These are phyloP conservation scores for Neoboletus brunneissimus DNA, from an alignment of 768 basidiomycete species.

Conservation along the genomic window DNA sequence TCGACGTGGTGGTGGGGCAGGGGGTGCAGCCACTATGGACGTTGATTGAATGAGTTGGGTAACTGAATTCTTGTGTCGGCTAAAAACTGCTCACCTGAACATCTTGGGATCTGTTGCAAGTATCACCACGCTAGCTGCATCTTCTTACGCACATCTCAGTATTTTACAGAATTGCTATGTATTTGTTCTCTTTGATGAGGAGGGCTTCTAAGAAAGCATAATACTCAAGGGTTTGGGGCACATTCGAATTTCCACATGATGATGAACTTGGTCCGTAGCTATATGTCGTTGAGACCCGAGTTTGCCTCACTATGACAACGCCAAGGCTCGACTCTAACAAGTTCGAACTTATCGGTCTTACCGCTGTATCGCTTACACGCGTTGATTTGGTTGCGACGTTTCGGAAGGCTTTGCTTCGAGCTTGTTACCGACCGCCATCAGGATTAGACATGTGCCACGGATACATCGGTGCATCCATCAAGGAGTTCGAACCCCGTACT, in stretches of 20 bases:
- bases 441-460: no score
- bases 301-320: background rate
- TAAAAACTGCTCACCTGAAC: constrained; percentile 14
- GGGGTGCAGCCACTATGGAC: constrained; percentile 25
- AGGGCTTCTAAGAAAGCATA: background rate
- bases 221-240: no score
- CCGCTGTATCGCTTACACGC: background rate
- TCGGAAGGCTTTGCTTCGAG: background rate
- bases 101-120: constrained; percentile 11
- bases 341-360: background rate
- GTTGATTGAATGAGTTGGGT: constrained; percentile 21
- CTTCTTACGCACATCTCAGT: constrained; percentile 23
- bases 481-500: no score
- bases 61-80: background rate
- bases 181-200: constrained; percentile 7
- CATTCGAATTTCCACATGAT: no score
- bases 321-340: background rate
- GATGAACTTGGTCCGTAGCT: no score
- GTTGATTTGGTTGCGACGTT: no score
- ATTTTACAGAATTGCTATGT: constrained; percentile 26
- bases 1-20: constrained; percentile 22
- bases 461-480: no score
- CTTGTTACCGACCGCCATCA: background rate
- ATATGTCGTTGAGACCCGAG: no score
- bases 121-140: constrained; percentile 17